These are phyloP conservation scores for Diphasiastrum complanatum DNA, from an alignment of 83 land plant species.

Conservation along the genomic window DNA sequence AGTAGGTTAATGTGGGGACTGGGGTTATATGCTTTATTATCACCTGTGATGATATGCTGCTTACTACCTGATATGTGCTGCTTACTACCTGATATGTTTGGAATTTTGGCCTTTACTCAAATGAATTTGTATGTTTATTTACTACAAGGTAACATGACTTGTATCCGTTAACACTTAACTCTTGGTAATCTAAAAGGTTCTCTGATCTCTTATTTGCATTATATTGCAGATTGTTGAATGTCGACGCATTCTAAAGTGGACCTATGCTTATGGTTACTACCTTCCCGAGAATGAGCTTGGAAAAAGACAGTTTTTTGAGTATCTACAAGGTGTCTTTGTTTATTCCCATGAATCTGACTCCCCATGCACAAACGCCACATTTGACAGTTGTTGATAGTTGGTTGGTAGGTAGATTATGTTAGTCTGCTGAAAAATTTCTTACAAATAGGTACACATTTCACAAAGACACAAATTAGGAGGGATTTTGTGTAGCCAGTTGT, in stretches of 20 bases:
- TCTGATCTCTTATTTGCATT: not conserved
- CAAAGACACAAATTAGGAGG: too few species aligned
- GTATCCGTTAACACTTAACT: too few species aligned
- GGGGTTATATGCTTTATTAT: too few species aligned
- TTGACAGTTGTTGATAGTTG: not conserved
- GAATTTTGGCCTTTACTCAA: too few species aligned
- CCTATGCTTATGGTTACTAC: slow-evolving; percentile 63
- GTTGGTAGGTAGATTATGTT: not conserved
- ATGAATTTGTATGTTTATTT: too few species aligned
- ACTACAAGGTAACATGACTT: not conserved
- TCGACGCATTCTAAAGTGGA: slow-evolving; percentile 59
- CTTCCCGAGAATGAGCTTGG: slow-evolving; percentile 42
- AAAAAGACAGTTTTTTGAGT: slow-evolving; percentile 52
- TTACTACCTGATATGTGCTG: too few species aligned
- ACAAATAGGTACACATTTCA: not conserved
- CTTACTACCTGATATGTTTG: too few species aligned
- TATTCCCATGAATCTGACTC: not conserved
- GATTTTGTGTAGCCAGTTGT: not conserved
- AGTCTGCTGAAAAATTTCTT: not conserved
- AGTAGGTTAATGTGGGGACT: too few species aligned
- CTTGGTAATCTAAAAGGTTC: not conserved
- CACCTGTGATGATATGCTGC: too few species aligned
- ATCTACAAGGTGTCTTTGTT: slow-evolving; percentile 54
- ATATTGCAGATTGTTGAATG: slow-evolving; percentile 49
- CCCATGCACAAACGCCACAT: not conserved